phyloP scores from a whole-genome alignment of 176 grass and related monocot genomes.

The Pharus latifolius region DNA sequence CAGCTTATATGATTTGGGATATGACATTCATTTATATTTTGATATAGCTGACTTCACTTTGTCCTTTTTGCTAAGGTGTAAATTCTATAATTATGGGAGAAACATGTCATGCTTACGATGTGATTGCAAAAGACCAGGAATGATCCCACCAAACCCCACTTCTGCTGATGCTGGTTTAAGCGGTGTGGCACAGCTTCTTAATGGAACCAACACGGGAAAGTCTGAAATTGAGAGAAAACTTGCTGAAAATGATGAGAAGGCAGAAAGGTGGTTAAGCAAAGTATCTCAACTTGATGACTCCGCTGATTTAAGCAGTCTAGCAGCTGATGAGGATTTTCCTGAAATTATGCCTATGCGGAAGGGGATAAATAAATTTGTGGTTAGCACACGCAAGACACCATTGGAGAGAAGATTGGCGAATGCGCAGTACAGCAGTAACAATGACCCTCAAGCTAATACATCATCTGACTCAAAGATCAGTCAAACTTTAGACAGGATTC shows the following conservation, averaged over 20 bases:
- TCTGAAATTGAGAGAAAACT: constrained; percentile 63
- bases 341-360: constrained; percentile 78
- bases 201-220: constrained; percentile 28
- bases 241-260: constrained; percentile 56
- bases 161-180: constrained; percentile 17
- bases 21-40: not conserved
- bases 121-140: constrained; percentile 59
- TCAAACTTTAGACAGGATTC: constrained; percentile 82
- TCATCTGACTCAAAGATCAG: constrained; percentile 47
- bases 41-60: constrained; percentile 19
- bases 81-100: constrained; percentile 81
- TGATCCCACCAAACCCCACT: constrained; percentile 26
- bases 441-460: not conserved
- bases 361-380: constrained; percentile 67
- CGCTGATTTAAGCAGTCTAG: constrained; percentile 50
- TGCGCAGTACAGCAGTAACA: constrained; percentile 30
- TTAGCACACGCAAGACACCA: constrained; percentile 58
- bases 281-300: constrained; percentile 56
- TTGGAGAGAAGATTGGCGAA: constrained; percentile 53
- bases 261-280: constrained; percentile 73
- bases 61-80: constrained; percentile 51
- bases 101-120: constrained; percentile 90
- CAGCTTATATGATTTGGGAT: not conserved
- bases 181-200: constrained; percentile 57
- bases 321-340: constrained; percentile 65